Evolutionary conservation across 2,329 filamentous ascomycete species (phyloP).

Genomic region (Neopestalotiopsis rosae): DNA sequence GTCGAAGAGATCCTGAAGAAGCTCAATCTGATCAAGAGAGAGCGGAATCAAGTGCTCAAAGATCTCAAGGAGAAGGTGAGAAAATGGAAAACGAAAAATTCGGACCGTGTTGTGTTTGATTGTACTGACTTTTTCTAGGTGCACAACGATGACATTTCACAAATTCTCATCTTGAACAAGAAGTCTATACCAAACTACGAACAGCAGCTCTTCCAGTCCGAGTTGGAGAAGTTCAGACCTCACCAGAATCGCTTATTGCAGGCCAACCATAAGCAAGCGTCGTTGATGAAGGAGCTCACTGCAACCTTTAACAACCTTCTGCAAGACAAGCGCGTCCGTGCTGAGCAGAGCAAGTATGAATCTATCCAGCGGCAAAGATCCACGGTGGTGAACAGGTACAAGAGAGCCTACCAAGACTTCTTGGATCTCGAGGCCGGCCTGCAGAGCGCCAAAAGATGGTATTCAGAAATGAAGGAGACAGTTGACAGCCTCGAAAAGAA

Average conservation of each 20-base stretch:
- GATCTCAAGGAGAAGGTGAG: slow-evolving; percentile 95
- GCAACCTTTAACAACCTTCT: slow-evolving; percentile 84
- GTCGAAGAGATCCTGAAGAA: slow-evolving; percentile 93
- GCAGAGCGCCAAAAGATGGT: slow-evolving; percentile 88
- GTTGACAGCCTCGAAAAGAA: slow-evolving; percentile 93
- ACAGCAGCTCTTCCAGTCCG: slow-evolving; percentile 88
- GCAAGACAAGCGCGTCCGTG: slow-evolving; percentile 90
- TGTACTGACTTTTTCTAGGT: slow-evolving; percentile 60
- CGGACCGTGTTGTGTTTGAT: slow-evolving; percentile 6
- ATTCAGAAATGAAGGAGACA: slow-evolving; percentile 93
- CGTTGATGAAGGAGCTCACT: slow-evolving; percentile 93
- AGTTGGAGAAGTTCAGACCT: slow-evolving; percentile 95
- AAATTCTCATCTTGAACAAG: slow-evolving; percentile 96
- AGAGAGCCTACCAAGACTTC: slow-evolving; percentile 90
- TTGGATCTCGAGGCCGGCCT: slow-evolving; percentile 87
- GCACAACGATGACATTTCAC: slow-evolving; percentile 95
- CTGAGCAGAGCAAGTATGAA: slow-evolving; percentile 96
- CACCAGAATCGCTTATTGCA: slow-evolving; percentile 91
- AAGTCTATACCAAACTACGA: slow-evolving; percentile 95
- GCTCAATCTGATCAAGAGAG: slow-evolving; percentile 88
- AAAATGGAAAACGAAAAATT: slow-evolving; percentile 26
- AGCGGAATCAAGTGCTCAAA: slow-evolving; percentile 89
- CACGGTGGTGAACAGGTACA: slow-evolving; percentile 84
- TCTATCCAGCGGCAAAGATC: slow-evolving; percentile 81
- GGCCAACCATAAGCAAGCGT: slow-evolving; percentile 93